Conservation (phyloP, 495 filamentous ascomycete genomes). For the Hypoxylon fuscum region DNA sequence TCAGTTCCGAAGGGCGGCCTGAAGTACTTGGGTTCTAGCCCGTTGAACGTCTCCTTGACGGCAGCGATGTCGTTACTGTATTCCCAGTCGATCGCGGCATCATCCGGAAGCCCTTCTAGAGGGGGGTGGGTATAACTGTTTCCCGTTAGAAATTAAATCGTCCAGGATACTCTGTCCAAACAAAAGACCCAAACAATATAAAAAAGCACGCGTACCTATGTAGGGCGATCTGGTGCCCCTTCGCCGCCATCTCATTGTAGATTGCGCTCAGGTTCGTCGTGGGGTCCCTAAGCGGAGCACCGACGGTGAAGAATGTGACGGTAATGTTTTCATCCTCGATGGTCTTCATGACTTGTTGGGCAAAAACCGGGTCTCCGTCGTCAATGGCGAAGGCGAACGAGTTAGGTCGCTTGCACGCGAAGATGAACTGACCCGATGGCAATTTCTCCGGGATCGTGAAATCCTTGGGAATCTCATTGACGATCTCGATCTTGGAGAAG, state of each 20-base stretch:
- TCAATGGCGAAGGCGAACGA: constrained; percentile 85
- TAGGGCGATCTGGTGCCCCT: constrained; percentile 78
- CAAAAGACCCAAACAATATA: too few species aligned
- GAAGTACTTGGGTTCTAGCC: constrained; percentile 65
- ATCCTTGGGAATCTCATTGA: constrained; percentile 59
- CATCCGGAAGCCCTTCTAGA: constrained; percentile 70
- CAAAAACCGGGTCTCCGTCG: constrained; percentile 71
- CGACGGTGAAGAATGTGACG: constrained; percentile 84
- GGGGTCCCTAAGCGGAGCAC: constrained; percentile 67
- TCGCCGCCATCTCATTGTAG: constrained; percentile 69
- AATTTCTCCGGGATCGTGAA: constrained; percentile 68
- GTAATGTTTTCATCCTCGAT: constrained; percentile 69
- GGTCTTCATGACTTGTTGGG: constrained; percentile 70
- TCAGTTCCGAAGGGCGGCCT: constrained; percentile 80
- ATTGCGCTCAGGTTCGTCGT: constrained; percentile 68
- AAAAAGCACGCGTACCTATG: too few species aligned
- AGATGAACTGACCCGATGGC: constrained; percentile 67
- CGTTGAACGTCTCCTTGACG: constrained; percentile 60
- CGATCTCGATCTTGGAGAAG: constrained; percentile 71
- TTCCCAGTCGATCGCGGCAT: constrained; percentile 74
- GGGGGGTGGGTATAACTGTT: constrained; percentile 79
- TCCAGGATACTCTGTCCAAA: too few species aligned
- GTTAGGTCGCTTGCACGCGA: constrained; percentile 74
- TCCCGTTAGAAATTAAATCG: too few species aligned
- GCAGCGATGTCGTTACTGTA: constrained; percentile 69